These are phyloP conservation scores for Diplodia scrobiculata DNA, from an alignment of 2,329 filamentous ascomycete genomes.

Conservation along the genomic window DNA sequence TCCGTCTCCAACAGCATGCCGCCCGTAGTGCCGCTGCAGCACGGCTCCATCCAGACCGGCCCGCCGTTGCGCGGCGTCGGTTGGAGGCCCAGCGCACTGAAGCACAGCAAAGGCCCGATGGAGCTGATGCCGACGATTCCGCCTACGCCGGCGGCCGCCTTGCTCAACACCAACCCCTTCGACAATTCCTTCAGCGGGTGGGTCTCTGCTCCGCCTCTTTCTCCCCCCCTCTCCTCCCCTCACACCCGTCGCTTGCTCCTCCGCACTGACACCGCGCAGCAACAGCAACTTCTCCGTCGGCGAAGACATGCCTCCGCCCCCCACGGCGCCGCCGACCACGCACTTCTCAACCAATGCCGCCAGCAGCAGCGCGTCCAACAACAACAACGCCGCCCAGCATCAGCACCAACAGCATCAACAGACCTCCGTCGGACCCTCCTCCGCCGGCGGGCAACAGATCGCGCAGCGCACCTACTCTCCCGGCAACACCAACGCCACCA, in stretches of 20 bases:
- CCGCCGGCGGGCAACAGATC: not conserved
- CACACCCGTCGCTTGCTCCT: not conserved
- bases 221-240: not conserved
- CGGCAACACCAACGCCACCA: not conserved
- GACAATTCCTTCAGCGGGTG: conserved; percentile 24
- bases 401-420: not conserved
- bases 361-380: not conserved
- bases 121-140: conserved; percentile 28
- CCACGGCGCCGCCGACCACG: not conserved
- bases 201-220: not conserved
- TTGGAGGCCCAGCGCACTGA: conserved; percentile 18
- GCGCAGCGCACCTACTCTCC: conserved; percentile 1
- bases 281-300: conserved; percentile 25
- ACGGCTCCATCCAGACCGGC: conserved; percentile 15
- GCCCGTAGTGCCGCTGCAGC: not conserved
- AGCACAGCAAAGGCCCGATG: conserved; percentile 25
- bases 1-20: conserved; percentile 8
- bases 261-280: conserved; percentile 4
- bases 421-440: not conserved
- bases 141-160: conserved; percentile 20
- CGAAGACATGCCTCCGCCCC: conserved; percentile 26
- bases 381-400: not conserved
- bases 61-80: not conserved
- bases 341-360: not conserved
- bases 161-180: conserved; percentile 28